phyloP scores from a whole-genome alignment of 192 early-diverging fungal species.

The Backusella macrospora region DNA sequence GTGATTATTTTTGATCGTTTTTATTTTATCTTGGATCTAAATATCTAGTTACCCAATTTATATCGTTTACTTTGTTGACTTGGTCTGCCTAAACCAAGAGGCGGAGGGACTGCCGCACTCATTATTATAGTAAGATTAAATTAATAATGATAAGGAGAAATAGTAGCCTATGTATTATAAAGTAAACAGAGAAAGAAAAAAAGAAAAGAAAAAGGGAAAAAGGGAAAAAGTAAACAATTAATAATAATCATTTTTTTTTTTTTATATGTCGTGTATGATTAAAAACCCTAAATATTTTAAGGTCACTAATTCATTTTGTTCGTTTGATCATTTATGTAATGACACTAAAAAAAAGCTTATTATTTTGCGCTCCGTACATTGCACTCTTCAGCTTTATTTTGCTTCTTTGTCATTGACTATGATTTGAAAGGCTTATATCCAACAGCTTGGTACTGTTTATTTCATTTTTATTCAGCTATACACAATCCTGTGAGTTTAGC shows the following conservation, averaged over 20 bases:
- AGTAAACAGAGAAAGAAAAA: neutral
- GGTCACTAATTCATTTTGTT: neutral
- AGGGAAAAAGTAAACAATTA: neutral
- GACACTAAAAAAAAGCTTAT: conserved; percentile 7
- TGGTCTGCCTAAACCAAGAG: conserved; percentile 23
- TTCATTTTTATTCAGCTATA: no score
- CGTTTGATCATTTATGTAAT: neutral
- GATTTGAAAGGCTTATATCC: neutral
- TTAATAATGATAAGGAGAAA: neutral
- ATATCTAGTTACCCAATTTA: conserved; percentile 15
- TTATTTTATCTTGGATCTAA: neutral
- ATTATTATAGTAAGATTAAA: neutral
- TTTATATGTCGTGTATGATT: neutral
- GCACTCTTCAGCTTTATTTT: neutral
- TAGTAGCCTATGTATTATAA: neutral
- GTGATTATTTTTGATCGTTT: neutral
- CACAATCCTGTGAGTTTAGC: no score
- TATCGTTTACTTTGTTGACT: conserved; percentile 21
- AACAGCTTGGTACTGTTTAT: neutral
- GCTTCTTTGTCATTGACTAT: neutral
- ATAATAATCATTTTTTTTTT: neutral
- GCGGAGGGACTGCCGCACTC: neutral
- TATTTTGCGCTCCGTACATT: neutral
- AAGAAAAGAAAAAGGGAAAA: neutral
- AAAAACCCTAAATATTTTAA: conserved; percentile 9